phyloP scores from a whole-genome alignment of 768 basidiomycete species.

The Paxillus rubicundulus region DNA sequence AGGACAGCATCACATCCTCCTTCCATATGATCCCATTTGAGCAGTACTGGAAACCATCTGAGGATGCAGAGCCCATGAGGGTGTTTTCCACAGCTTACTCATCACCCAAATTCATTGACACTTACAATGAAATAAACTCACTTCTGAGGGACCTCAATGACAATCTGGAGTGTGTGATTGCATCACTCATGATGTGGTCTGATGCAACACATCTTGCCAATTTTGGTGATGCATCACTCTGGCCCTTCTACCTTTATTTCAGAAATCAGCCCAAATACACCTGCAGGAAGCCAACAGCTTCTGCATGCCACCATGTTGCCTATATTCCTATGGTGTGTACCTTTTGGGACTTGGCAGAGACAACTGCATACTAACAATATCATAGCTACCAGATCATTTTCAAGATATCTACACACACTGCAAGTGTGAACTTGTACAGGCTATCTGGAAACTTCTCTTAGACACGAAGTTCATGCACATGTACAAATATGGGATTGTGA shows the following conservation, averaged over 20 bases:
- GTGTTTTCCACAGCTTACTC: neutral
- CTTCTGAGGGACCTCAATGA: neutral
- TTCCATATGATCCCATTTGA: neutral
- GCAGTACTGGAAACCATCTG: neutral
- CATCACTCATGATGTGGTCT: constrained; percentile 19
- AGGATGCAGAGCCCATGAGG: neutral
- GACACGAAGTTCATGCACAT: neutral
- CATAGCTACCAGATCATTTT: neutral
- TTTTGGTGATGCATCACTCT: constrained; percentile 10
- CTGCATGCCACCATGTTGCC: constrained; percentile 9
- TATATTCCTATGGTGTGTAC: constrained; percentile 5
- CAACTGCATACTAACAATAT: neutral
- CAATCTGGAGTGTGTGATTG: constrained; percentile 8
- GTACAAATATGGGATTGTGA: neutral
- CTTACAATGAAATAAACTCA: neutral
- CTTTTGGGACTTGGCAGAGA: too few species aligned
- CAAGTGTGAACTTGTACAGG: neutral
- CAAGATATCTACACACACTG: neutral
- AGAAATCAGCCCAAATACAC: constrained; percentile 15
- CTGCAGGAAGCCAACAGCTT: constrained; percentile 1
- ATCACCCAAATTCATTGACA: neutral
- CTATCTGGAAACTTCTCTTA: neutral
- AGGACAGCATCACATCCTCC: neutral
- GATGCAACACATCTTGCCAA: constrained; percentile 22
- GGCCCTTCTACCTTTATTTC: constrained; percentile 18